Evolutionary conservation across 176 grass and related monocot species (phyloP).

Genomic region (Triticum monococcum): DNA sequence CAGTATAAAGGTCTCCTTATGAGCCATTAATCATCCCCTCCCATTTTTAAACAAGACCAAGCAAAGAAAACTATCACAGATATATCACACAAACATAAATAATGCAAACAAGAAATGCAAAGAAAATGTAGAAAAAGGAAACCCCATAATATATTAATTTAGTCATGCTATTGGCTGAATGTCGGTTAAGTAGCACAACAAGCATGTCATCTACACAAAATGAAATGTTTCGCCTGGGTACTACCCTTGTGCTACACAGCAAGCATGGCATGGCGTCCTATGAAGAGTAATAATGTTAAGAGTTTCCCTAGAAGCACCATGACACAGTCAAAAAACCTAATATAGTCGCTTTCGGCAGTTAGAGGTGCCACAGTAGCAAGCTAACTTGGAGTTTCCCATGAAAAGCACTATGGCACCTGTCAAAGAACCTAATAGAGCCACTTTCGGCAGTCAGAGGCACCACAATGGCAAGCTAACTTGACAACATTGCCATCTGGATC

Average conservation of each 20-base stretch:
- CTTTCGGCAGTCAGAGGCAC: conserved; percentile 55
- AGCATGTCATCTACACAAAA: neutral
- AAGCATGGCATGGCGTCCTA: neutral
- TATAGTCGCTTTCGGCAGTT: conserved; percentile 51
- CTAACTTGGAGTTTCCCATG: conserved; percentile 23
- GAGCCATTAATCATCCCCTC: neutral
- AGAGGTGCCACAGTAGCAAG: conserved; percentile 48
- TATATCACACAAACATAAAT: neutral
- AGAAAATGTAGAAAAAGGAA: neutral
- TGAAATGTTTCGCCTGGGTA: neutral
- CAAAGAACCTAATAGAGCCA: conserved; percentile 50
- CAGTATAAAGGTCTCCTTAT: neutral
- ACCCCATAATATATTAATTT: neutral
- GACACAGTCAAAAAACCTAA: conserved; percentile 11
- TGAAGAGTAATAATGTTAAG: neutral
- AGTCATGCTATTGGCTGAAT: neutral
- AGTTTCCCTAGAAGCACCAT: neutral
- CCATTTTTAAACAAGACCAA: neutral
- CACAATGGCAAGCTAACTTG: conserved; percentile 57
- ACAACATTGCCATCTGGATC: conserved; percentile 52
- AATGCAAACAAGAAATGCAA: neutral
- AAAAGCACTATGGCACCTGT: neutral
- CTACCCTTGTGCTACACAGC: neutral
- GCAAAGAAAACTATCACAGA: neutral
- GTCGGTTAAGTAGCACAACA: neutral